Base-by-base conservation (phyloP, 2,329 filamentous ascomycete species). In the Aspergillus novofumigatus region DNA sequence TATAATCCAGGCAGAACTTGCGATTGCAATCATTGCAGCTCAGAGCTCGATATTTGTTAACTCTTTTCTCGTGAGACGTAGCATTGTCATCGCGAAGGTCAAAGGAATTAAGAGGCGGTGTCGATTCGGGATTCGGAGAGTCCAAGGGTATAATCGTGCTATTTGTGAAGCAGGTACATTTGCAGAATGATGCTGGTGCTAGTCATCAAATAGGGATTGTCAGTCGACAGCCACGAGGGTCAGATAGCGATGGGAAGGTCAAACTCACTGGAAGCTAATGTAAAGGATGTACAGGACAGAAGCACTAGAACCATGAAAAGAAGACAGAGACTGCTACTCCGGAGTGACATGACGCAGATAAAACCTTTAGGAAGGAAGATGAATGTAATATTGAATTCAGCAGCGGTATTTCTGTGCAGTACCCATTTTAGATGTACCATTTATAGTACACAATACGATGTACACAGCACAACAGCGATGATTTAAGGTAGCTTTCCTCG, bases 91-190 rank as follows among this genome's bases (percentile, higher is more conserved):
- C 58, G 51, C 62, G 53, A 32, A 67, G 53, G n/a, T 62, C 61
- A 48, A 66, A 55, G 45, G 61, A 57, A 58, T 64, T 62, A 45
- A 67, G 55, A 29, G 64, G 53, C 11, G 65, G 61, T 20, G 59
- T 57, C 5, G 65, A 60, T 47, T 66, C 60, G 20, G 66, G 62
- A 32, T 68, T 69, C 35, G 57, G 57, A 8, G 79, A 77, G 59
- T 85, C 80, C 56, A 88, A 81, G 20, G 85, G 82, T 62, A 89
- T 87, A 52, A 89, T 87, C 54, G 85, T 87, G 74, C 81, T 85
- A 69, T 88, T 88, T 52, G 80, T 80, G 73, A 84, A 85, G 72
- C 86, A 88, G 56, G 84, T 87, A 71, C 86, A 89, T 82, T 88
- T 89, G 81, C 86, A 89, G 74, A 88, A 89, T 57, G 85, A 86